Percentiles rank a stretch among this genome's conserved stretches.
Evolutionary conservation across 371 early-diverging fungal species (phyloP).

Genomic region (Circinella umbellata): DNA sequence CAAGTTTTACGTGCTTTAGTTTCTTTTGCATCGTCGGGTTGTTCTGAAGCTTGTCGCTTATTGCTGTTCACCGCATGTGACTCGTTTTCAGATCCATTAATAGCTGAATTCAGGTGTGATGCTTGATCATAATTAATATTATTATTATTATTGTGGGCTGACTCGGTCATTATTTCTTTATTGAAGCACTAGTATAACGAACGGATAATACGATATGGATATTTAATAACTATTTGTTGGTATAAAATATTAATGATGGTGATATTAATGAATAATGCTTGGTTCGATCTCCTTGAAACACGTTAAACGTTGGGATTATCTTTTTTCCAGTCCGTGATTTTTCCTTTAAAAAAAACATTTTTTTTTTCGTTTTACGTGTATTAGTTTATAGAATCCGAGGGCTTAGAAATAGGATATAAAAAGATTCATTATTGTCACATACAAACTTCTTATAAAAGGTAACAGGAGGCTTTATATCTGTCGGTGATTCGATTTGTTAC

Average conservation of each 20-base stretch:
- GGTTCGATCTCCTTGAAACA: neutral
- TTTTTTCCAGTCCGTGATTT: neutral
- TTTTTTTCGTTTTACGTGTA: too few relatives aligned
- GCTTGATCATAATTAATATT: too few relatives aligned
- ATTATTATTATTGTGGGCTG: neutral
- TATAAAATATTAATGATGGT: too few relatives aligned
- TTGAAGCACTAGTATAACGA: too few relatives aligned
- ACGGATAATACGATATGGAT: too few relatives aligned
- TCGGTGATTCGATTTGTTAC: conserved; percentile 8
- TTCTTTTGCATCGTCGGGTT: conserved; percentile 22
- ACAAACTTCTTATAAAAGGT: neutral
- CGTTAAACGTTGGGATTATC: neutral
- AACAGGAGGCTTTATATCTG: neutral
- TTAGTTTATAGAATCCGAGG: too few relatives aligned
- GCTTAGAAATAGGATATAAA: too few relatives aligned
- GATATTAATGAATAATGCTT: too few relatives aligned
- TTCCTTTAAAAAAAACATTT: too few relatives aligned
- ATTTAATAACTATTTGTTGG: too few relatives aligned
- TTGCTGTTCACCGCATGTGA: conserved; percentile 10
- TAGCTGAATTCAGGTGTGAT: neutral
- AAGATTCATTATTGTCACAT: too few relatives aligned
- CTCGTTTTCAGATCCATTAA: conserved; percentile 16
- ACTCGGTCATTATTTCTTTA: conserved; percentile 9
- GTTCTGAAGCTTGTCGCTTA: conserved; percentile 25
- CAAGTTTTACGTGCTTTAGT: conserved; percentile 25